Evolutionary conservation across 2,329 filamentous ascomycete genomes (phyloP).

Genomic region (Fusarium dimerum): DNA sequence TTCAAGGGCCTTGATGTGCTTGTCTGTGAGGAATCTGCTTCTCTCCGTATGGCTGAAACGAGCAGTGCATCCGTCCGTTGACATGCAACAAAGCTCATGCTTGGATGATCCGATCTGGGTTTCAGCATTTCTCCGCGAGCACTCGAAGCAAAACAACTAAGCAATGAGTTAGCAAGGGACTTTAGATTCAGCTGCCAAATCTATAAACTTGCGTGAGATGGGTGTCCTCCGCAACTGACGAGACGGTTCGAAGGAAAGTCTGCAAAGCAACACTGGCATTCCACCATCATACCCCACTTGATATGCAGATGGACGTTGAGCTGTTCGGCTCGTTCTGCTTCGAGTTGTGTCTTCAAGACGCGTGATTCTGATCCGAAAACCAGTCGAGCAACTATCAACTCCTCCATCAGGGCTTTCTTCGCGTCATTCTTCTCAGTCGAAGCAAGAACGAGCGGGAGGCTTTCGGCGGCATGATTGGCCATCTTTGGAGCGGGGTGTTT

Average conservation of each 20-base stretch:
- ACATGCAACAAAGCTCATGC: slow-evolving; percentile 71
- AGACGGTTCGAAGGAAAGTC: slow-evolving; percentile 67
- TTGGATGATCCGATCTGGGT: slow-evolving; percentile 67
- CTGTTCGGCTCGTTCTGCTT: slow-evolving; percentile 32
- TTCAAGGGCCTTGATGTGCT: slow-evolving; percentile 63
- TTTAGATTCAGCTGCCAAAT: too few relatives aligned
- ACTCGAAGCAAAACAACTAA: slow-evolving; percentile 68
- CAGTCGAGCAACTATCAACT: slow-evolving; percentile 22
- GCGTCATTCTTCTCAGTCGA: background rate
- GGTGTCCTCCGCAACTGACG: slow-evolving; percentile 60
- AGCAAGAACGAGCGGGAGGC: slow-evolving; percentile 4
- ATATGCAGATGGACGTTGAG: slow-evolving; percentile 44
- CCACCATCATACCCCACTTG: slow-evolving; percentile 54
- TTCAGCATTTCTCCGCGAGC: slow-evolving; percentile 66
- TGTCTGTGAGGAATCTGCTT: slow-evolving; percentile 57
- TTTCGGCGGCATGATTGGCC: slow-evolving; percentile 4
- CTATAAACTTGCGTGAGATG: slow-evolving; percentile 50
- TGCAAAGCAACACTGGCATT: slow-evolving; percentile 74
- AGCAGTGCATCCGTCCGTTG: slow-evolving; percentile 63
- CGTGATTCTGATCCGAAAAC: slow-evolving; percentile 17
- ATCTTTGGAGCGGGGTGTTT: slow-evolving; percentile 4
- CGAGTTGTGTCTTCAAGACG: slow-evolving; percentile 33
- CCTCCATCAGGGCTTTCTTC: slow-evolving; percentile 15
- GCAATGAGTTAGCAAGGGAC: slow-evolving; percentile 17
- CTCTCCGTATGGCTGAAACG: slow-evolving; percentile 60